phyloP scores from a whole-genome alignment of 2,329 filamentous ascomycete genomes.

The Penicillium sp. region DNA sequence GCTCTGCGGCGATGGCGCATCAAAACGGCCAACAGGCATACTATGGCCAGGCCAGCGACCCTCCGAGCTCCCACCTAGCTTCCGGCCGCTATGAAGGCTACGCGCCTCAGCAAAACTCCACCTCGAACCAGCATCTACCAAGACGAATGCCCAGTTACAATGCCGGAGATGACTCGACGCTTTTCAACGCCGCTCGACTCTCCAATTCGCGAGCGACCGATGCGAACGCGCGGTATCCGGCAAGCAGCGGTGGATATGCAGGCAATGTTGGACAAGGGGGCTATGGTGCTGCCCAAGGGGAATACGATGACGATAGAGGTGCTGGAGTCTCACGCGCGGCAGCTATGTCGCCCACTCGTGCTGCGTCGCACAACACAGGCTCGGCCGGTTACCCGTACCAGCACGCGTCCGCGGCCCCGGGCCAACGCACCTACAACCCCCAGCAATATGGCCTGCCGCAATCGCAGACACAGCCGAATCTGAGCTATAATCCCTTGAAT shows the following conservation, averaged over 20 bases:
- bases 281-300: conserved; percentile 24
- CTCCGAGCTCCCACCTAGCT: conserved; percentile 30
- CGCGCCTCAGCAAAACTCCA: conserved; percentile 39
- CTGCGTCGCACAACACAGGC: conserved; percentile 41
- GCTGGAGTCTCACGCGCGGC: conserved; percentile 38
- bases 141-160: conserved; percentile 70
- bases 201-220: conserved; percentile 35
- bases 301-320: conserved; percentile 32
- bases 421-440: conserved; percentile 59
- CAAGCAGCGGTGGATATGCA: conserved; percentile 37
- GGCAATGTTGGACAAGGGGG: conserved; percentile 36
- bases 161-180: conserved; percentile 67
- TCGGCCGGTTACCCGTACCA: conserved; percentile 52
- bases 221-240: conserved; percentile 32
- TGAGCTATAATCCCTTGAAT: conserved; percentile 69
- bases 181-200: conserved; percentile 40
- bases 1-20: conserved; percentile 50
- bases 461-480: conserved; percentile 45
- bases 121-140: conserved; percentile 42
- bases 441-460: conserved; percentile 56
- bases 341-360: conserved; percentile 38
- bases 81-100: conserved; percentile 42
- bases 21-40: conserved; percentile 52
- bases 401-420: conserved; percentile 37
- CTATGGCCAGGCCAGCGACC: conserved; percentile 38